Evolutionary conservation across 2,329 filamentous ascomycete species (phyloP).

Genomic region (Canariomyces notabilis): DNA sequence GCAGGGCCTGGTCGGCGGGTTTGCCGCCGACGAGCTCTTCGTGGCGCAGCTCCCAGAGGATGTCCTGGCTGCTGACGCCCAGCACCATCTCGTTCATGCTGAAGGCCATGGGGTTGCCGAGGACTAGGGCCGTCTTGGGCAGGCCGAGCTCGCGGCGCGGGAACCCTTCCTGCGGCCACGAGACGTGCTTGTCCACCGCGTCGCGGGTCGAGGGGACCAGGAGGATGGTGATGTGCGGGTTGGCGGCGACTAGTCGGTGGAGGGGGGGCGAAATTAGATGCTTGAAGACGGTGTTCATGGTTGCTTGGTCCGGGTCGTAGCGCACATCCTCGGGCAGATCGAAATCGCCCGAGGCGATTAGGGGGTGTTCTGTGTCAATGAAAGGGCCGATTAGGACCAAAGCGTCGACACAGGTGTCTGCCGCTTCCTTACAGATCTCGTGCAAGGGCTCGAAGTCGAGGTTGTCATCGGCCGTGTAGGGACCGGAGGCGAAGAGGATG

Average conservation of each 20-base stretch:
- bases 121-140: slow-evolving; percentile 67
- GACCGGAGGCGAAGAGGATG: slow-evolving; percentile 74
- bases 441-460: slow-evolving; percentile 85
- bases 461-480: slow-evolving; percentile 89
- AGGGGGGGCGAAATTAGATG: slow-evolving; percentile 71
- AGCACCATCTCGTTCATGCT: slow-evolving; percentile 82
- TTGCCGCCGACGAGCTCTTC: slow-evolving; percentile 63
- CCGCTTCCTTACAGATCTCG: slow-evolving; percentile 72
- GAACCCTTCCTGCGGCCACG: slow-evolving; percentile 69
- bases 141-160: slow-evolving; percentile 68
- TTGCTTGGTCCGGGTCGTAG: slow-evolving; percentile 71
- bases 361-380: slow-evolving; percentile 83
- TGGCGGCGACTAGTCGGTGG: slow-evolving; percentile 61
- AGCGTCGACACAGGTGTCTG: slow-evolving; percentile 68
- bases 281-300: slow-evolving; percentile 77
- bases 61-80: slow-evolving; percentile 77
- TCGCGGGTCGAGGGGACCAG: slow-evolving; percentile 81
- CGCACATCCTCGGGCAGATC: slow-evolving; percentile 64
- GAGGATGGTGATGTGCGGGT: slow-evolving; percentile 75
- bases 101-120: slow-evolving; percentile 87
- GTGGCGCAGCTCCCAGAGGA: slow-evolving; percentile 73
- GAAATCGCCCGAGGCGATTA: slow-evolving; percentile 76
- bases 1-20: slow-evolving; percentile 52
- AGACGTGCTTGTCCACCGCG: slow-evolving; percentile 73
- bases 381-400: slow-evolving; percentile 83